Percentiles rank a stretch among this genome's conserved stretches.
Conservation (phyloP, 2,329 filamentous ascomycete genomes). For the Cladophialophora carrionii region DNA sequence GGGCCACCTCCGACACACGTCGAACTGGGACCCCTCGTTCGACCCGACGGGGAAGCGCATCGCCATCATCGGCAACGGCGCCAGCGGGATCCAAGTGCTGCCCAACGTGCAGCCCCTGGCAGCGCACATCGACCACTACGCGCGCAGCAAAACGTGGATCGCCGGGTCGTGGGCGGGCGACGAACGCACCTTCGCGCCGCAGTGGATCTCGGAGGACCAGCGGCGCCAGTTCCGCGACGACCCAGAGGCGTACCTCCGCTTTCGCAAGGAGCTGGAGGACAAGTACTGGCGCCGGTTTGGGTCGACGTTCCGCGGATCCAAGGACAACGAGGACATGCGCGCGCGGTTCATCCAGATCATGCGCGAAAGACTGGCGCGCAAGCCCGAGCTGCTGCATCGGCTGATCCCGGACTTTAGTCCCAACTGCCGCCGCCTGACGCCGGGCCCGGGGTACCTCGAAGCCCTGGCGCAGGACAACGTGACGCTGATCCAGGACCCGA, state of each 20-base stretch:
- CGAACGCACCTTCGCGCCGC: conserved; percentile 32
- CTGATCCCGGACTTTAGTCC: conserved; percentile 49
- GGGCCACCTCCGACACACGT: conserved; percentile 48
- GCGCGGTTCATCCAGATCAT: conserved; percentile 34
- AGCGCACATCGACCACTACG: conserved; percentile 38
- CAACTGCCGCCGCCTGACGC: conserved; percentile 54
- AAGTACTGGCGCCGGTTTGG: conserved; percentile 40
- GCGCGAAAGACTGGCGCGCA: conserved; percentile 36
- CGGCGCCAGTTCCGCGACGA: conserved; percentile 33
- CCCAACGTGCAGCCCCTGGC: conserved; percentile 48
- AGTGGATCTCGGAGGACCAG: conserved; percentile 39
- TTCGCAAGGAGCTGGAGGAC: conserved; percentile 43
- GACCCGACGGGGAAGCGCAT: conserved; percentile 46
- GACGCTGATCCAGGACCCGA: conserved; percentile 61
- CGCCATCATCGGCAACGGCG: conserved; percentile 41
- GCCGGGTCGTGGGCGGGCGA: conserved; percentile 44
- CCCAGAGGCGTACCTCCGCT: conserved; percentile 39
- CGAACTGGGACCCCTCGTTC: conserved; percentile 45
- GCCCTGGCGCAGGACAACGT: conserved; percentile 65
- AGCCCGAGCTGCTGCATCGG: conserved; percentile 44
- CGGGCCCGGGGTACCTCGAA: conserved; percentile 69
- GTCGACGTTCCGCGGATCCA: conserved; percentile 32
- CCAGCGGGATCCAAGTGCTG: conserved; percentile 41
- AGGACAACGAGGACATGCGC: conserved; percentile 31
- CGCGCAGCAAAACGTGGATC: conserved; percentile 41